Evolutionary conservation across 106 monocot genomes (phyloP).

Genomic region (Iris macrosiphon): DNA sequence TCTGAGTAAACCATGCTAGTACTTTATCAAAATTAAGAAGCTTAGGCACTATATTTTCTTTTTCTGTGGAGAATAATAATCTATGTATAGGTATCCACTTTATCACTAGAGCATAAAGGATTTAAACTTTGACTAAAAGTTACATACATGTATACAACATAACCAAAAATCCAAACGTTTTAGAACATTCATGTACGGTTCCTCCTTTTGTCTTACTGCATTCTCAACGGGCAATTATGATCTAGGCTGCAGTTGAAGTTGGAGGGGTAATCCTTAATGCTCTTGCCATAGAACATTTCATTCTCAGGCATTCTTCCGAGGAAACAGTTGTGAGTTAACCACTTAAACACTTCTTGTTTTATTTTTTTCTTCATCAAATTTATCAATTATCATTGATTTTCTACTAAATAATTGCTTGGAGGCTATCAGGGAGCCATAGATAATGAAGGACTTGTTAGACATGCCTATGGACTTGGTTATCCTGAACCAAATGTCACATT

Average conservation of each 20-base stretch:
- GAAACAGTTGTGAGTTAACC: conserved; percentile 32
- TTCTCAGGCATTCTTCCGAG: conserved; percentile 51
- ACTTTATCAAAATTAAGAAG: no score
- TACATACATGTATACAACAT: no score
- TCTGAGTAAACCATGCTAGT: no score
- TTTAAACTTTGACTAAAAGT: no score
- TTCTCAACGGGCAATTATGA: conserved; percentile 2
- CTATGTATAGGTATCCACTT: no score
- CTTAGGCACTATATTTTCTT: no score
- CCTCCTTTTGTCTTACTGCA: background rate
- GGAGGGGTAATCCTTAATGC: conserved; percentile 82
- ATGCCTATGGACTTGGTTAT: conserved; percentile 56
- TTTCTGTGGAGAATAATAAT: no score
- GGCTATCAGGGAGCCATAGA: conserved; percentile 32
- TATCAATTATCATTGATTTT: background rate
- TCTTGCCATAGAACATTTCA: conserved; percentile 86
- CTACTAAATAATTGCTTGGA: background rate
- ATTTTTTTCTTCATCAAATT: background rate
- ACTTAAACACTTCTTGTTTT: background rate
- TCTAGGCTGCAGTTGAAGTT: conserved; percentile 71
- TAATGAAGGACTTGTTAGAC: conserved; percentile 39
- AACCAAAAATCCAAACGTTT: no score
- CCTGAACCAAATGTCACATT: conserved; percentile 88
- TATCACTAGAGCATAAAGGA: no score
- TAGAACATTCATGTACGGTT: no score